phyloP scores from a whole-genome alignment of 768 basidiomycete genomes.

The Hebeloma cylindrosporum region DNA sequence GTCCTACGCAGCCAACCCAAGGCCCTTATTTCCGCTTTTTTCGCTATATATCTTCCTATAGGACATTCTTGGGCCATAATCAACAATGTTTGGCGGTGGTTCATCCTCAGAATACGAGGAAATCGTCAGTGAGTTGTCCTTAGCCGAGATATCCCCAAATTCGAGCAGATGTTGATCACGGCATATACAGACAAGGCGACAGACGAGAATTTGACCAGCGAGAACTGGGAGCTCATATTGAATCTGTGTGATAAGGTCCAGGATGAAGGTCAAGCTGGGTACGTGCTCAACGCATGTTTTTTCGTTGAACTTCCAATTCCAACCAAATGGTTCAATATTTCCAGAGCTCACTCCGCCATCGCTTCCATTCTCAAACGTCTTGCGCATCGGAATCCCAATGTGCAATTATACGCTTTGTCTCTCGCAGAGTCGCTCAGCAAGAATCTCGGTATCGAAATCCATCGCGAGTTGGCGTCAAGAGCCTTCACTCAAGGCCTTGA shows the following conservation, averaged over 20 bases:
- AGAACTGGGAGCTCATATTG: conserved; percentile 95
- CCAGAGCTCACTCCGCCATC: conserved; percentile 86
- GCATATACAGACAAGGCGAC: conserved; percentile 78
- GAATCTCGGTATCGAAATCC: conserved; percentile 81
- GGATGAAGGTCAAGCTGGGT: conserved; percentile 89
- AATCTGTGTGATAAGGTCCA: conserved; percentile 96
- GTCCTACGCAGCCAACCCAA: conserved; percentile 12
- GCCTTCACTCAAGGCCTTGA: conserved; percentile 91
- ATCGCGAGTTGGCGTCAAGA: conserved; percentile 84
- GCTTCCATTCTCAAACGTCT: conserved; percentile 87
- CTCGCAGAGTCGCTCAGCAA: conserved; percentile 87
- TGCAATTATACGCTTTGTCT: conserved; percentile 90
- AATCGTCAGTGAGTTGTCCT: conserved; percentile 69
- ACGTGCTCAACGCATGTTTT: conserved; percentile 21
- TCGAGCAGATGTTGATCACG: conserved; percentile 11
- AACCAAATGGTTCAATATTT: background rate
- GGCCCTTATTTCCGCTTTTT: conserved; percentile 1
- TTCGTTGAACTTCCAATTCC: background rate
- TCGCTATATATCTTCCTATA: background rate
- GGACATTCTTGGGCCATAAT: conserved; percentile 3
- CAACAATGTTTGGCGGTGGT: conserved; percentile 69
- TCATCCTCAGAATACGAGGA: conserved; percentile 84
- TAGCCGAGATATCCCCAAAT: too few species aligned
- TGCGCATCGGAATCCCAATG: conserved; percentile 92
- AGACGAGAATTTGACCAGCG: conserved; percentile 92